Evolutionary conservation across 441 rosid species (phyloP).

Genomic region (Populus tomentosa): DNA sequence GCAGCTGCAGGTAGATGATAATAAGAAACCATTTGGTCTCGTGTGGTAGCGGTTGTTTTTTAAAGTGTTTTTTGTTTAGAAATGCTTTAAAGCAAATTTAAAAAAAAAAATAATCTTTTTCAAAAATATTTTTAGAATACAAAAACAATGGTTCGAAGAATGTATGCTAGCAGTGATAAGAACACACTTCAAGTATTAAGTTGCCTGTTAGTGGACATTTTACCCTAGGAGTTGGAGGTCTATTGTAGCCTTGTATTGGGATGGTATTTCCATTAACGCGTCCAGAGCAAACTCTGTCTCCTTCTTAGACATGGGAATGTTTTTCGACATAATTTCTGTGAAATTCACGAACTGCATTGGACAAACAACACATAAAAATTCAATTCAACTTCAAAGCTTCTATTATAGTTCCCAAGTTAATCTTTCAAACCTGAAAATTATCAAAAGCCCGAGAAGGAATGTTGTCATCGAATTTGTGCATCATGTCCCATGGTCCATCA

Average conservation of each 20-base stretch:
- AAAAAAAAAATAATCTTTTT: too few species aligned
- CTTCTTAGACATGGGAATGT: slow-evolving; percentile 39
- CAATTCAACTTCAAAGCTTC: neutral
- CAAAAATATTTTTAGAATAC: too few species aligned
- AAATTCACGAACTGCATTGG: slow-evolving; percentile 77
- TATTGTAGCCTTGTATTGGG: slow-evolving; percentile 78
- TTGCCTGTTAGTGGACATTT: neutral
- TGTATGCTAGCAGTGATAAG: neutral
- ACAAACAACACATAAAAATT: neutral
- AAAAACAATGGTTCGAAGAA: neutral
- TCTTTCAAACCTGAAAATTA: slow-evolving; percentile 66
- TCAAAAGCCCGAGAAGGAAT: slow-evolving; percentile 81
- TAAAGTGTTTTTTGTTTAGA: accelerated
- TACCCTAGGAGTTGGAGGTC: slow-evolving; percentile 78
- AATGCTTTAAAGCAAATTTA: too few species aligned
- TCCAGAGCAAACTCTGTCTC: slow-evolving; percentile 80
- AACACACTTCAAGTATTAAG: neutral
- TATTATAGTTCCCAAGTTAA: neutral
- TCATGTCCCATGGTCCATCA: slow-evolving; percentile 97
- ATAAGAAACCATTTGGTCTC: neutral
- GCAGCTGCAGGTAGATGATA: slow-evolving; percentile 21
- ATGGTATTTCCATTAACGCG: slow-evolving; percentile 91
- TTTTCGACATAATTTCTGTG: slow-evolving; percentile 77
- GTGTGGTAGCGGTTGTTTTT: too few species aligned
- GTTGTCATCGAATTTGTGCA: slow-evolving; percentile 85